phyloP scores from a whole-genome alignment of 139 green algal genomes.

The Chlamydomonas incerta region DNA sequence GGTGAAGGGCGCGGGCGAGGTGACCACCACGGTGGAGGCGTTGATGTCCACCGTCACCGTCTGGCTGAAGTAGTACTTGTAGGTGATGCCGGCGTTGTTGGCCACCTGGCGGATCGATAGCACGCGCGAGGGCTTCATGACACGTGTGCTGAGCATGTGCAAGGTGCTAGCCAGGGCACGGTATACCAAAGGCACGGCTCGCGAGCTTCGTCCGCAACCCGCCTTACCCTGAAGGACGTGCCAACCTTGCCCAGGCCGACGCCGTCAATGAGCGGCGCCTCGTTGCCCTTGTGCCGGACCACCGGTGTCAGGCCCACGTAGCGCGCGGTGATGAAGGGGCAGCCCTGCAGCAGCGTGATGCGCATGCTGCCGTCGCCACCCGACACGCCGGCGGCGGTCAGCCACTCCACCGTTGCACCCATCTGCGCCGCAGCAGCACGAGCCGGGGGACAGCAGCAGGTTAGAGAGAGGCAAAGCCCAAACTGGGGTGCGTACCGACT shows the following conservation, averaged over 20 bases:
- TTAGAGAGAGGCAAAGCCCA: too few relatives aligned
- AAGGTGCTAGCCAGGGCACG: too few relatives aligned
- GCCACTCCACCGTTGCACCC: slow-evolving; percentile 8
- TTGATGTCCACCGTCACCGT: not conserved
- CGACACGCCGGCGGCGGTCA: not conserved
- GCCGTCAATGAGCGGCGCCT: not conserved
- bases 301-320: slow-evolving; percentile 32
- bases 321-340: slow-evolving; percentile 27
- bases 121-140: too few relatives aligned
- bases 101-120: not conserved
- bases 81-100: slow-evolving; percentile 33
- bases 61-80: slow-evolving; percentile 35
- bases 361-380: slow-evolving; percentile 1
- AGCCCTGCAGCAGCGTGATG: slow-evolving; percentile 27
- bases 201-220: too few relatives aligned
- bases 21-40: not conserved
- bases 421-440: not conserved
- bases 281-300: not conserved
- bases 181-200: too few relatives aligned
- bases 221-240: slow-evolving; percentile 1
- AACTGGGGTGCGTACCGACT: too few relatives aligned
- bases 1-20: slow-evolving; percentile 42
- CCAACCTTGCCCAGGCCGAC: not conserved
- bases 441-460: too few relatives aligned
- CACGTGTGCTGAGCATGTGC: too few relatives aligned